Percentiles rank a stretch among this genome's conserved stretches.
These are phyloP conservation scores for Xylariales sp. DNA, from an alignment of 2,329 filamentous ascomycete species.

Conservation along the genomic window DNA sequence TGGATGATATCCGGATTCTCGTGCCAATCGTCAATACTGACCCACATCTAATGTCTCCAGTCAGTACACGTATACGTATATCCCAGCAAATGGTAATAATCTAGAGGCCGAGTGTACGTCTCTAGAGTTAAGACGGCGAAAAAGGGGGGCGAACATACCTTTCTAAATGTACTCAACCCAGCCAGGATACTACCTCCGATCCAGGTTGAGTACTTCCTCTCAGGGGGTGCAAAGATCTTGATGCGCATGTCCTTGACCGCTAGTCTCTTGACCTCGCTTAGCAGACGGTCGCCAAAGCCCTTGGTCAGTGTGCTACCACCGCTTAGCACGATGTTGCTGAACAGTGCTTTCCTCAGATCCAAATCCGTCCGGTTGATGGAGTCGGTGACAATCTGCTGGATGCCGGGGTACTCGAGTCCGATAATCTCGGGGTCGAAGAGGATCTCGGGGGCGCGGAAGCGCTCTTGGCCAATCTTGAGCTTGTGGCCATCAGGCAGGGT, in stretches of 20 bases:
- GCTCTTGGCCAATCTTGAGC: constrained; percentile 85
- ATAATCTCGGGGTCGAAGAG: constrained; percentile 97
- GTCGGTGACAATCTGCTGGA: constrained; percentile 97
- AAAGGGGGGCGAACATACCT: constrained; percentile 53
- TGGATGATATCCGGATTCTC: constrained; percentile 99
- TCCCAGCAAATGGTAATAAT: constrained; percentile 13
- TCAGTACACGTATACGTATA: constrained; percentile 4
- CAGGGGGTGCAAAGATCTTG: constrained; percentile 96
- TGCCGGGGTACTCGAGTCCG: constrained; percentile 90
- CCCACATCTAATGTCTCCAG: constrained; percentile 99
- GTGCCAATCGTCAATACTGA: constrained; percentile 99
- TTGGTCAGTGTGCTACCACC: constrained; percentile 95
- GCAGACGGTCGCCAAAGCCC: constrained; percentile 88
- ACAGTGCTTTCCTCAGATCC: constrained; percentile 89
- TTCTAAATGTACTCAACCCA: constrained; percentile 95
- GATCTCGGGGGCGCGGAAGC: constrained; percentile 94
- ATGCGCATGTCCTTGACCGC: constrained; percentile 99
- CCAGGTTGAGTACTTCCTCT: constrained; percentile 98
- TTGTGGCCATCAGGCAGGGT: constrained; percentile 88
- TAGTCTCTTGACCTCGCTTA: constrained; percentile 87
- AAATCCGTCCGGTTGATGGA: constrained; percentile 93
- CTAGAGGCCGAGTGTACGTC: too few relatives aligned
- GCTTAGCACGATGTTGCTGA: constrained; percentile 94
- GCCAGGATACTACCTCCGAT: constrained; percentile 97
- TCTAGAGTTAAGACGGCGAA: constrained; percentile 6